Percentiles rank a stretch among this genome's conserved stretches.
These are phyloP conservation scores for Termitomyces sp. DNA, from an alignment of 1,284 basidiomycete genomes.

Conservation along the genomic window DNA sequence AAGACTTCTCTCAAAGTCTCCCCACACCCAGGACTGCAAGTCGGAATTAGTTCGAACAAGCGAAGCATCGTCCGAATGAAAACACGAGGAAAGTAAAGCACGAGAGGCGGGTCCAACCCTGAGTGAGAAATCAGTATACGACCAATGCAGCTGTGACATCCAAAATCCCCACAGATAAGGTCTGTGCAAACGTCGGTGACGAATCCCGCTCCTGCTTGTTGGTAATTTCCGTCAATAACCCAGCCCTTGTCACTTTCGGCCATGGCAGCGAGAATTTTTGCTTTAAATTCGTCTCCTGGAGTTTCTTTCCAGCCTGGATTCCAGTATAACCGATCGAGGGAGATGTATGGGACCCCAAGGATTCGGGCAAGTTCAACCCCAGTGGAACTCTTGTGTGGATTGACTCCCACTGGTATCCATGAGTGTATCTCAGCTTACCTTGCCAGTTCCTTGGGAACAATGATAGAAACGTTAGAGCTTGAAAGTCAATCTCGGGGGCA, in stretches of 20 bases:
- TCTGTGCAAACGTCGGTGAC: conserved; percentile 45
- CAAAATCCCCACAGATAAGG: conserved; percentile 46
- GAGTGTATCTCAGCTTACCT: conserved; percentile 28
- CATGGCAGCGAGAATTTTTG: conserved; percentile 27
- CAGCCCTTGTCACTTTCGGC: conserved; percentile 35
- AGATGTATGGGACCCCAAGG: conserved; percentile 41
- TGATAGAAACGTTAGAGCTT: background rate
- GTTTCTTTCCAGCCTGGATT: conserved; percentile 42
- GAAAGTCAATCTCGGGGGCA: background rate
- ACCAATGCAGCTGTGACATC: background rate
- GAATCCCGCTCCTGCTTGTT: conserved; percentile 25
- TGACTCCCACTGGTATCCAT: background rate
- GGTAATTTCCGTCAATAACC: conserved; percentile 49
- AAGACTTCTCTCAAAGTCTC: conserved; percentile 40
- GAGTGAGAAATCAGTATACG: background rate
- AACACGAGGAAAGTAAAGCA: conserved; percentile 54
- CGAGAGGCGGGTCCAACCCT: conserved; percentile 65
- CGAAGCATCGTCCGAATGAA: conserved; percentile 48
- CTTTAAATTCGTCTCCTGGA: conserved; percentile 34
- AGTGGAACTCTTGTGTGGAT: conserved; percentile 42
- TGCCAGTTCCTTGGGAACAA: conserved; percentile 35
- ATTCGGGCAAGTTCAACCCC: conserved; percentile 39
- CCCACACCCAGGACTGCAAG: conserved; percentile 51
- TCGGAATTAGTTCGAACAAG: conserved; percentile 32
- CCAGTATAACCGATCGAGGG: conserved; percentile 45